Evolutionary conservation across 345 rosid species (phyloP), one percentile per base, ranked within the genome.

Genomic region (Boechera retrofracta): DNA sequence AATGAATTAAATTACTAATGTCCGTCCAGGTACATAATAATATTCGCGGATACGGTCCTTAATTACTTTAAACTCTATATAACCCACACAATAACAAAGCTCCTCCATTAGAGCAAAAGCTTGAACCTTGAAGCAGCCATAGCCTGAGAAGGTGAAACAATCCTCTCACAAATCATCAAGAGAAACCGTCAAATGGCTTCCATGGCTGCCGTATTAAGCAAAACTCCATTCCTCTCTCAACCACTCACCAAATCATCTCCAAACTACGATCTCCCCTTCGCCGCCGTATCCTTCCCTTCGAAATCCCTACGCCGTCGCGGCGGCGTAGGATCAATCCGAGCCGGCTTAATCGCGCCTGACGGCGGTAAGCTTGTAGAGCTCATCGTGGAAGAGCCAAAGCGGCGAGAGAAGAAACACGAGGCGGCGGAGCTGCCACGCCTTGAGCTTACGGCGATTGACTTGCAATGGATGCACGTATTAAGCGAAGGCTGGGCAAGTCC

Each of bases 401-500:
- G 79, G 76, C 83, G 88, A 11, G 75, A 74, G 68, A 88, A 87
- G 82, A 77, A 81, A 77, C 73, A 79, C 63, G 99, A 95, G 81
- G 88, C 97, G 72, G 63, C 55, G 10, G 74, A 67, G 53, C 80
- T 92, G 67, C 94, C 98, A 5, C 83, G 83, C 42, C 82, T 95
- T 28, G 90, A 83, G 85, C 87, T 95, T 3, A 79, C 91, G 21
- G 48, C 69, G 84, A 91, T 95, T 67, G 99, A 95, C 70, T 13
- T 81, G 31, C 87, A 95, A 76, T 92, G 99, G 99, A 89, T 91
- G 76, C 97, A 95, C 83, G 99, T 95, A n/a, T 75, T 95, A 72
- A 88, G 98, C 85, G 98, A 95, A 83, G 99, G 98, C 24, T 95
- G 99, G 99, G 98, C 98, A 48, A 95, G 99, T 55, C 99, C 99